These are phyloP conservation scores for Ascodesmis nigricans DNA, from an alignment of 495 filamentous ascomycete genomes.

Conservation along the genomic window DNA sequence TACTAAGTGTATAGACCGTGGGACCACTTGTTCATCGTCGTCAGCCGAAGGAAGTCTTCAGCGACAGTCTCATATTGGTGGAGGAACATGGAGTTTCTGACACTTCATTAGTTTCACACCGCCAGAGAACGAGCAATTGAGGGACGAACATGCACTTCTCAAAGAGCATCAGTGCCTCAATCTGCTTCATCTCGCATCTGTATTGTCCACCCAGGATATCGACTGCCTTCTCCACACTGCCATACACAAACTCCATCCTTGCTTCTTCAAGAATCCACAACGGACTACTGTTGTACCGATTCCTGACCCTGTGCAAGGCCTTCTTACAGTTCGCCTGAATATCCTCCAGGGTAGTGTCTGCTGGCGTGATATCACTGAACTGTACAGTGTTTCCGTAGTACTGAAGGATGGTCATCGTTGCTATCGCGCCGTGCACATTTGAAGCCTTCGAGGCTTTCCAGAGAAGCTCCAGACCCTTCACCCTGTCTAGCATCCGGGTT, in stretches of 20 bases:
- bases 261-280: slow-evolving; percentile 86
- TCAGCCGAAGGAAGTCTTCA: slow-evolving; percentile 50
- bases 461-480: slow-evolving; percentile 60
- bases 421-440: slow-evolving; percentile 81
- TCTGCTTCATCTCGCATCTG: slow-evolving; percentile 49
- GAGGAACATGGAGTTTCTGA: slow-evolving; percentile 44
- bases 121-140: neutral
- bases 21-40: slow-evolving; percentile 77
- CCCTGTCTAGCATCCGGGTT: slow-evolving; percentile 35
- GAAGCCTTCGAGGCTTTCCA: slow-evolving; percentile 78
- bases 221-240: slow-evolving; percentile 45
- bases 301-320: slow-evolving; percentile 52
- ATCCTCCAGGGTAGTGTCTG: too few relatives aligned
- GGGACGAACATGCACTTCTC: slow-evolving; percentile 41
- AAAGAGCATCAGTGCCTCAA: slow-evolving; percentile 32
- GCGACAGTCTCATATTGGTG: slow-evolving; percentile 51
- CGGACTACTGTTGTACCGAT: slow-evolving; percentile 55
- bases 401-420: slow-evolving; percentile 54
- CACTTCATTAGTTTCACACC: slow-evolving; percentile 2
- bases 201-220: slow-evolving; percentile 33
- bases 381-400: slow-evolving; percentile 75
- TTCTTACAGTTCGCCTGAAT: slow-evolving; percentile 35
- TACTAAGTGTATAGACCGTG: slow-evolving; percentile 69
- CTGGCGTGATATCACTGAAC: slow-evolving; percentile 68
- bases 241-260: slow-evolving; percentile 47